Base-by-base conservation (phyloP, 257 asterid genomes). In the Sherardia arvensis region DNA sequence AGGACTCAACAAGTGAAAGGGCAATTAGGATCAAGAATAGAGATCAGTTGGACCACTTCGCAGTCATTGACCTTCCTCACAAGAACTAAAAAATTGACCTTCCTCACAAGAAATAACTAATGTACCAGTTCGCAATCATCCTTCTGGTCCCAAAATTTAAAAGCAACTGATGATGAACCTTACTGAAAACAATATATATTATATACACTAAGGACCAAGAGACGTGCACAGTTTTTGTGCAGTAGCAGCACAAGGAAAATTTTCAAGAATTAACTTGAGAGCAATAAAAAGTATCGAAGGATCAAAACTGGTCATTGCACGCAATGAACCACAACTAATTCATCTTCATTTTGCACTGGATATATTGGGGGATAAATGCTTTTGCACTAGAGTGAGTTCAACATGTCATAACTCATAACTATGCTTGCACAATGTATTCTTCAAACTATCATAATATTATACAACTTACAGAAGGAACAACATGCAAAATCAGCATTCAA, bases 151-250 rank as follows among this genome's bases (percentile, higher is more conserved):
- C 23, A 58, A 40, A 43, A 43, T 32, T 28, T 30, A 15, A 49
- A 22, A 20, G 43, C 49, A 26, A 11, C 18, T 32, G 23, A 36
- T 53, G 58, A 61, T 10, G 28, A 33, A 15, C 20, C 20, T 1
- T 18, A 51, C 45, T 32, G 53, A 64, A 9, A 63, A 47, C 70
- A 64, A 25, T 66, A 38, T 61, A 57, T n/a, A n/a, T n/a, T n/a
- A n/a, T n/a, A n/a, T n/a, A n/a, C n/a, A n/a, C n/a, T n/a, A n/a
- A n/a, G n/a, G n/a, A n/a, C n/a, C n/a, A n/a, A n/a, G n/a, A n/a
- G n/a, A n/a, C n/a, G n/a, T n/a, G n/a, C n/a, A n/a, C n/a, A n/a
- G n/a, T n/a, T n/a, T n/a, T n/a, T n/a, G n/a, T n/a, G n/a, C n/a
- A n/a, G n/a, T n/a, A n/a, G n/a, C n/a, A n/a, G 47, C 47, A 38